Percentiles rank a stretch among this genome's conserved stretches.
These are phyloP conservation scores for Metschnikowia vanudenii DNA, from an alignment of 805 yeast species.

Conservation along the genomic window DNA sequence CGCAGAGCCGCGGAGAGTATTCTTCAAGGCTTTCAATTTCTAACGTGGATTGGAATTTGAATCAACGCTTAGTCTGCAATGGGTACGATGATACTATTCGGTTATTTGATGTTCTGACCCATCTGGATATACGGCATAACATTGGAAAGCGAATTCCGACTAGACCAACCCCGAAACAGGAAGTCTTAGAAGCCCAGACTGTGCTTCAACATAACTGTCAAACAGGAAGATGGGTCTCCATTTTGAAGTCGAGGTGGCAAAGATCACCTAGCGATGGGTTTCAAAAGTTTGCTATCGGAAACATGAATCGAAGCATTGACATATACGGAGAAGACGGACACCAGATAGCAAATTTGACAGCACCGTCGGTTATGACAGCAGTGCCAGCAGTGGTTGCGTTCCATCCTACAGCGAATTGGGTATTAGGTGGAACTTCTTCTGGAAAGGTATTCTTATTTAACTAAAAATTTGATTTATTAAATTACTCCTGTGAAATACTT, in stretches of 20 bases:
- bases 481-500: conserved; percentile 16
- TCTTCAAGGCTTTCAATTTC: conserved; percentile 78
- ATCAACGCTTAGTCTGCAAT: conserved; percentile 75
- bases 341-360: conserved; percentile 72
- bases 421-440: conserved; percentile 91
- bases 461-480: conserved; percentile 13
- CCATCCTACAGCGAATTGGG: conserved; percentile 88
- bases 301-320: conserved; percentile 88
- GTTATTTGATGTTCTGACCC: conserved; percentile 10
- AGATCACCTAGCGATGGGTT: conserved; percentile 61
- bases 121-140: neutral
- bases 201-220: conserved; percentile 84
- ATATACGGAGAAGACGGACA: conserved; percentile 74
- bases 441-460: conserved; percentile 76
- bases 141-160: conserved; percentile 5
- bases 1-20: conserved; percentile 58
- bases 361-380: conserved; percentile 61
- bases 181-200: neutral
- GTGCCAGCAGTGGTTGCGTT: conserved; percentile 88
- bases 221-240: conserved; percentile 96
- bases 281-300: conserved; percentile 86
- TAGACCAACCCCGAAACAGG: neutral
- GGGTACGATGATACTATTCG: conserved; percentile 58
- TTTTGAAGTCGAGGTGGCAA: conserved; percentile 88
- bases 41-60: conserved; percentile 76